Percentiles rank a stretch among this genome's conserved stretches.
Evolutionary conservation across 805 yeast genomes (phyloP).

Genomic region (Ogataea siamensis): DNA sequence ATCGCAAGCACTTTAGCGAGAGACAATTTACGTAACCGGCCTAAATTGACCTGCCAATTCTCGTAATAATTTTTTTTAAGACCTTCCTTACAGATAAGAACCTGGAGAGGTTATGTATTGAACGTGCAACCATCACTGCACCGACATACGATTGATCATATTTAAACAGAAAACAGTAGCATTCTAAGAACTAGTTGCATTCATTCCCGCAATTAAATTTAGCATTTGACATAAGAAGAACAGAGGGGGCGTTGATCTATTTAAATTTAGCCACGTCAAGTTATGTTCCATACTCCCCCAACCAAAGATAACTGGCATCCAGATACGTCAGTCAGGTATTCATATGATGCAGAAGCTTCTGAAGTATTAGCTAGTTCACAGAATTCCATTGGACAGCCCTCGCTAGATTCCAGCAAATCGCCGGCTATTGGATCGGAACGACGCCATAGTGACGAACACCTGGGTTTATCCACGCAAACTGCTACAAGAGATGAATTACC

Average conservation of each 20-base stretch:
- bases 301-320: constrained; percentile 32
- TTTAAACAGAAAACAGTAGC: no score
- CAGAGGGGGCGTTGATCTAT: neutral
- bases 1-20: no score
- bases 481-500: constrained; percentile 30
- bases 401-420: constrained; percentile 1
- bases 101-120: neutral
- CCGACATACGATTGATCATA: no score
- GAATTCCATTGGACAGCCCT: neutral
- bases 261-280: no score
- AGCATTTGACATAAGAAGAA: neutral
- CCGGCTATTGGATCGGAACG: constrained; percentile 12
- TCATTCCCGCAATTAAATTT: no score
- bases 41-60: constrained; percentile 5
- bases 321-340: constrained; percentile 24
- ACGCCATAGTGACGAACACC: constrained; percentile 6
- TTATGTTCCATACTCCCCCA: constrained; percentile 37
- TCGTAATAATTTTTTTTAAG: constrained; percentile 2
- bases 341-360: constrained; percentile 19
- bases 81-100: constrained; percentile 4
- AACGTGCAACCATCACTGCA: neutral
- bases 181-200: no score
- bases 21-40: neutral
- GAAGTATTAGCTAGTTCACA: neutral
- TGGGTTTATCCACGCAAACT: constrained; percentile 18